phyloP scores from a whole-genome alignment of 345 rosid species.

The Gossypium herbaceum region DNA sequence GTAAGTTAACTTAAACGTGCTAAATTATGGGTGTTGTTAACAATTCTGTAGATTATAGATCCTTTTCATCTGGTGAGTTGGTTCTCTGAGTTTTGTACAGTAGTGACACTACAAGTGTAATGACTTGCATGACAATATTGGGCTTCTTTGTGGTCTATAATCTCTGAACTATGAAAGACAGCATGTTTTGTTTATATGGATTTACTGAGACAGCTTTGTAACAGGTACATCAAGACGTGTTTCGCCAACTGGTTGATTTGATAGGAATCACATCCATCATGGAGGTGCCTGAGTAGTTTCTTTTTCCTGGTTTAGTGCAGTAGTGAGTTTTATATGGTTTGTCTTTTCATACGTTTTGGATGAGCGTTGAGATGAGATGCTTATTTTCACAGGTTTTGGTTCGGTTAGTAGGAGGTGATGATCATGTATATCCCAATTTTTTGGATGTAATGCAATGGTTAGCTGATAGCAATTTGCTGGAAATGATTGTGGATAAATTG shows the following conservation, averaged over 20 bases:
- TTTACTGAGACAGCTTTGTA: slow-evolving; percentile 8
- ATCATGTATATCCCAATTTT: slow-evolving; percentile 90
- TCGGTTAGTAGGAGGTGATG: slow-evolving; percentile 95
- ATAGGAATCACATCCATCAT: slow-evolving; percentile 98
- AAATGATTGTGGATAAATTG: slow-evolving; percentile 94
- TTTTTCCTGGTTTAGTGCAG: background rate
- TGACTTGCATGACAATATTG: background rate
- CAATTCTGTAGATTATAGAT: background rate
- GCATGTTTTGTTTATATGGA: background rate
- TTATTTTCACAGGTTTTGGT: slow-evolving; percentile 69
- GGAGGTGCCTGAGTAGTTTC: slow-evolving; percentile 60
- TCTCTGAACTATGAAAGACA: background rate
- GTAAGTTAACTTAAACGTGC: background rate
- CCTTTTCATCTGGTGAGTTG: background rate
- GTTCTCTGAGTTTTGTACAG: background rate
- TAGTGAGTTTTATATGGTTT: background rate
- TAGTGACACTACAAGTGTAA: background rate
- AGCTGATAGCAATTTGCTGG: slow-evolving; percentile 83
- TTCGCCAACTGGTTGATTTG: slow-evolving; percentile 84
- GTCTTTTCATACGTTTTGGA: background rate
- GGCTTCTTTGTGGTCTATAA: slow-evolving; percentile 9
- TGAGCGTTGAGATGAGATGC: background rate
- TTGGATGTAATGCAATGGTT: slow-evolving; percentile 99
- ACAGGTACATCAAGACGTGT: slow-evolving; percentile 89
- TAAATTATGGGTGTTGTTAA: background rate